phyloP scores from a whole-genome alignment of 768 basidiomycete genomes.

The Inosperma sp. region DNA sequence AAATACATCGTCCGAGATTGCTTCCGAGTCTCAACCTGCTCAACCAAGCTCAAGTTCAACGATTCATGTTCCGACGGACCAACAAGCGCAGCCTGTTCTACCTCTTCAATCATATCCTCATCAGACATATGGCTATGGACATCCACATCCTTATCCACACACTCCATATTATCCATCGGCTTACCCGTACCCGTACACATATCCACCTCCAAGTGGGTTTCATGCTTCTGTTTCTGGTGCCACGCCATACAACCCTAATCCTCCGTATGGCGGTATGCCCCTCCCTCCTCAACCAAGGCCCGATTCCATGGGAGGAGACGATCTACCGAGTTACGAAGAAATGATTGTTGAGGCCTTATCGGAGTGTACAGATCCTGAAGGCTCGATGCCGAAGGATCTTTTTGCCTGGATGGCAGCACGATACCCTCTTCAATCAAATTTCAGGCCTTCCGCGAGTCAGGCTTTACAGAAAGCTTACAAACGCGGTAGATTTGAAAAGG shows the following conservation, averaged over 20 bases:
- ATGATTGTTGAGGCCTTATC: slow-evolving; percentile 82
- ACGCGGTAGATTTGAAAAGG: slow-evolving; percentile 76
- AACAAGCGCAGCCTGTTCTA: slow-evolving; percentile 15
- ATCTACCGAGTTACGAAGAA: slow-evolving; percentile 84
- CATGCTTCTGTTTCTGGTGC: slow-evolving; percentile 33
- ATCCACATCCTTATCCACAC: slow-evolving; percentile 56
- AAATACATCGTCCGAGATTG: background rate
- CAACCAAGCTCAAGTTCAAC: background rate
- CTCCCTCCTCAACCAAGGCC: slow-evolving; percentile 5
- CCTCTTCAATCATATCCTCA: slow-evolving; percentile 40
- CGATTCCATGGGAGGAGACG: slow-evolving; percentile 32
- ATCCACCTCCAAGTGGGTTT: slow-evolving; percentile 40
- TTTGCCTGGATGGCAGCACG: slow-evolving; percentile 80
- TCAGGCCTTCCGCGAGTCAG: slow-evolving; percentile 84
- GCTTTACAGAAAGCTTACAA: slow-evolving; percentile 84
- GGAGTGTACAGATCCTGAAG: slow-evolving; percentile 65
- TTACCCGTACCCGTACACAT: slow-evolving; percentile 41
- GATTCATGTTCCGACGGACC: background rate
- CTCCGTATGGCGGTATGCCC: slow-evolving; percentile 25
- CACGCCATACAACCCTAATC: slow-evolving; percentile 27
- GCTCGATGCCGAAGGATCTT: slow-evolving; percentile 75
- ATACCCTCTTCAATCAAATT: slow-evolving; percentile 85
- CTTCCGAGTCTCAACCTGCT: background rate
- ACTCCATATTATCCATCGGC: slow-evolving; percentile 57
- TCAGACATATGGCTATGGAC: slow-evolving; percentile 51